Conservation (phyloP, 306 rosid genomes). For the Quercus dentata region DNA sequence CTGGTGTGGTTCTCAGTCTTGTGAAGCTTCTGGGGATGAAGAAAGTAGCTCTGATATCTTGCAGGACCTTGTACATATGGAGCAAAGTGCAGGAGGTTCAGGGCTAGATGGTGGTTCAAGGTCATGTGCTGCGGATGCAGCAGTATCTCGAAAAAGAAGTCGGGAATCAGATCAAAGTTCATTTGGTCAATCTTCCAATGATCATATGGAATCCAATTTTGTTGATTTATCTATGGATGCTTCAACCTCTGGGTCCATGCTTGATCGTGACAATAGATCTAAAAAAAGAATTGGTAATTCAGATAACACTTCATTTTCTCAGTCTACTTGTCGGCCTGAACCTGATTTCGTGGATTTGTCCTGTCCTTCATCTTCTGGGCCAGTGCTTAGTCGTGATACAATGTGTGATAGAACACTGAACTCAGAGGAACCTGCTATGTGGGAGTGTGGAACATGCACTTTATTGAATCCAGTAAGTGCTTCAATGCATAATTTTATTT, state of each 20-base stretch:
- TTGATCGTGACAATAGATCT: conserved; percentile 16
- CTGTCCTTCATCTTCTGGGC: conserved; percentile 20
- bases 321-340: conserved; percentile 26
- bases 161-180: conserved; percentile 31
- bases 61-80: conserved; percentile 28
- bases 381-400: conserved; percentile 1
- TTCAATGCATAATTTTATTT: neutral
- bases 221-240: conserved; percentile 45
- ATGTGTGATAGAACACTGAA: conserved; percentile 14
- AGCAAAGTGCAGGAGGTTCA: conserved; percentile 35
- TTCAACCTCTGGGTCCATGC: conserved; percentile 15
- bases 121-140: conserved; percentile 16
- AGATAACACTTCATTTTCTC: conserved; percentile 25
- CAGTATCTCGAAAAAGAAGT: conserved; percentile 47
- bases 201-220: conserved; percentile 21
- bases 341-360: conserved; percentile 28
- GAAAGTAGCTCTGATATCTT: conserved; percentile 36
- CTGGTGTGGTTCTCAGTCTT: conserved; percentile 85
- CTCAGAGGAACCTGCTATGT: conserved; percentile 47
- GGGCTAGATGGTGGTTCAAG: conserved; percentile 11
- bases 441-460: conserved; percentile 85
- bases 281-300: conserved; percentile 25
- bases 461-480: conserved; percentile 72
- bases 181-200: conserved; percentile 24
- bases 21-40: conserved; percentile 42